Conservation (phyloP, 345 rosid genomes). For the Populus ilicifolia region DNA sequence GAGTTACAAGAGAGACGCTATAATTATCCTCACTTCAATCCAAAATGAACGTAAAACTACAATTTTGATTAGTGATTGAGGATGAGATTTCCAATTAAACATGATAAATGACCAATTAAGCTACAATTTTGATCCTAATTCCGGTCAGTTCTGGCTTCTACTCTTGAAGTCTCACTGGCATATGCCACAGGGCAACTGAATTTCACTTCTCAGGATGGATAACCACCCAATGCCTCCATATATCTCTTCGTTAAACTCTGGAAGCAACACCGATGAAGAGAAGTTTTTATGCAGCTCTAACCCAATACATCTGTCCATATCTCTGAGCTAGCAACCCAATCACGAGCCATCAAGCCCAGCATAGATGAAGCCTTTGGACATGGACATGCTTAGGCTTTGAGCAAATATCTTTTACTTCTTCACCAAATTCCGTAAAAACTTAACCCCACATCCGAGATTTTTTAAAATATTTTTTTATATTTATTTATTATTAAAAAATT, state of each 20-base stretch:
- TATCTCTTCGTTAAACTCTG: slow-evolving; percentile 68
- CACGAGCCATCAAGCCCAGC: slow-evolving; percentile 39
- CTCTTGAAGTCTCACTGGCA: slow-evolving; percentile 42
- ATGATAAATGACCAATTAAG: neutral
- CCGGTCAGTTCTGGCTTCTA: slow-evolving; percentile 30
- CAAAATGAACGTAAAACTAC: neutral
- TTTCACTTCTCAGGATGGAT: slow-evolving; percentile 64
- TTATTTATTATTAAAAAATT: no score
- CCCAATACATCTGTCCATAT: slow-evolving; percentile 42
- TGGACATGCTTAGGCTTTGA: slow-evolving; percentile 43
- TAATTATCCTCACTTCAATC: neutral
- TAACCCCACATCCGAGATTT: neutral
- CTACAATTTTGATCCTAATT: slow-evolving; percentile 8
- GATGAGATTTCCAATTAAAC: neutral
- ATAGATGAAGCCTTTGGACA: slow-evolving; percentile 55
- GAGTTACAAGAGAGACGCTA: neutral
- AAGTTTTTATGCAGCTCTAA: slow-evolving; percentile 65
- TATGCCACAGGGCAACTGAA: slow-evolving; percentile 40
- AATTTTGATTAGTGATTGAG: neutral
- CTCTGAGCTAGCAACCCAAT: slow-evolving; percentile 65
- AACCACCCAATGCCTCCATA: slow-evolving; percentile 39
- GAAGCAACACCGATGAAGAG: slow-evolving; percentile 56
- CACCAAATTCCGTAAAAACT: slow-evolving; percentile 73
- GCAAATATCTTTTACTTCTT: slow-evolving; percentile 47
- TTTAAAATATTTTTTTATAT: no score